Evolutionary conservation across 129 eudicot genomes (phyloP).

Genomic region (Cynara cardunculus): DNA sequence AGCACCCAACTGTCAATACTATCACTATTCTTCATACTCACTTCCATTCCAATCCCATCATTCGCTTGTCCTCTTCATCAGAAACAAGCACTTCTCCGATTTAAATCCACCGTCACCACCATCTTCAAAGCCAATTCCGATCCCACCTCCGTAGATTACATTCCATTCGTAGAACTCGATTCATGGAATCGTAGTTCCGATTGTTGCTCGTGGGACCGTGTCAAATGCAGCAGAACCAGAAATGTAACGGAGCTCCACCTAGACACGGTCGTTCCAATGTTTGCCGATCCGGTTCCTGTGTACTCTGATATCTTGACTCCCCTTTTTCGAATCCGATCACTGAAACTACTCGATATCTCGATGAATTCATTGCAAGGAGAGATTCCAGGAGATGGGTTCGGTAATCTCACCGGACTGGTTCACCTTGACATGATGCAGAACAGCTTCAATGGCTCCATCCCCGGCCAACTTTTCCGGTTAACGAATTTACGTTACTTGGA

Average conservation of each 20-base stretch:
- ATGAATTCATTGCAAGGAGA: slow-evolving; percentile 35
- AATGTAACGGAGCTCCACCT: slow-evolving; percentile 33
- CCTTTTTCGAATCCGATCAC: slow-evolving; percentile 30
- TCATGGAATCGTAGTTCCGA: slow-evolving; percentile 44
- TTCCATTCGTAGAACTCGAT: slow-evolving; percentile 19
- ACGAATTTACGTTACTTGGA: slow-evolving; percentile 34
- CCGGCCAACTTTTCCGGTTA: slow-evolving; percentile 31
- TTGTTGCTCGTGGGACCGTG: slow-evolving; percentile 56
- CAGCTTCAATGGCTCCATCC: slow-evolving; percentile 41
- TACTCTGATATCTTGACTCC: slow-evolving; percentile 31
- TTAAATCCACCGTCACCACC: slow-evolving; percentile 36
- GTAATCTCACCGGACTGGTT: slow-evolving; percentile 42
- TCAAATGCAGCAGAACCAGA: slow-evolving; percentile 22
- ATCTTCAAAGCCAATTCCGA: slow-evolving; percentile 31
- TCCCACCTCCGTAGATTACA: slow-evolving; percentile 31
- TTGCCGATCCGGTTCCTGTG: neutral
- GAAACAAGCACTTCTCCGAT: slow-evolving; percentile 27
- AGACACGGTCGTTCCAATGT: slow-evolving; percentile 17
- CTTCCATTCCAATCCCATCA: slow-evolving; percentile 20
- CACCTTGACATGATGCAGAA: slow-evolving; percentile 51
- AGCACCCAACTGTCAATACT: neutral
- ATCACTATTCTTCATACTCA: slow-evolving; percentile 22
- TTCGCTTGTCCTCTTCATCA: slow-evolving; percentile 23
- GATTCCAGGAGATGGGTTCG: slow-evolving; percentile 37
- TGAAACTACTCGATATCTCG: slow-evolving; percentile 41